Percentiles rank a stretch among this genome's conserved stretches.
Evolutionary conservation across 345 rosid genomes (phyloP).

Genomic region (Heritiera littoralis): DNA sequence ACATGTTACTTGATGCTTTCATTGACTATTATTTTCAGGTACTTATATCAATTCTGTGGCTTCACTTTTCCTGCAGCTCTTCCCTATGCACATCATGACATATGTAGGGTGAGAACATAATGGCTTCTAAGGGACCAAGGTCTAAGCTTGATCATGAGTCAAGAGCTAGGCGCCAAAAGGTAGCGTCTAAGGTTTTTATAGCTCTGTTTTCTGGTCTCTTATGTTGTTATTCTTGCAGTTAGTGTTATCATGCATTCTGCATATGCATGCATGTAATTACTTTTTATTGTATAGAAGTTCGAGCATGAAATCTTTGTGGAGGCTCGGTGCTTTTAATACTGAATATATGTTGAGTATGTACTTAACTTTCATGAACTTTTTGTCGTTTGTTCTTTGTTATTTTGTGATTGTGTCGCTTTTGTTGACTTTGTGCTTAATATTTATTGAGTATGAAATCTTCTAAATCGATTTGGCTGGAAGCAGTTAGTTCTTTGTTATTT

Average conservation of each 20-base stretch:
- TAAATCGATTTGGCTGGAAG: background rate
- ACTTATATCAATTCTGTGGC: background rate
- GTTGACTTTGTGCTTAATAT: background rate
- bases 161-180: slow-evolving; percentile 90
- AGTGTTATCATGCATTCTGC: background rate
- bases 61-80: background rate
- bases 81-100: slow-evolving; percentile 21
- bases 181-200: slow-evolving; percentile 23
- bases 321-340: background rate
- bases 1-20: background rate
- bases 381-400: background rate
- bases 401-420: background rate
- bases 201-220: background rate
- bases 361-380: background rate
- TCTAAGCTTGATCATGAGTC: slow-evolving; percentile 80
- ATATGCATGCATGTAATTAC: background rate
- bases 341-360: background rate
- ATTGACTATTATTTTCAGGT: background rate
- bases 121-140: slow-evolving; percentile 72
- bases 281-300: background rate
- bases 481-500: background rate
- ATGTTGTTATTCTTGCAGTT: background rate
- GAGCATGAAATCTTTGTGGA: background rate
- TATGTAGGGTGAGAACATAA: slow-evolving; percentile 32
- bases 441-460: background rate